phyloP scores from a whole-genome alignment of 179 eudicot genomes.

The Vitellaria paradoxa region DNA sequence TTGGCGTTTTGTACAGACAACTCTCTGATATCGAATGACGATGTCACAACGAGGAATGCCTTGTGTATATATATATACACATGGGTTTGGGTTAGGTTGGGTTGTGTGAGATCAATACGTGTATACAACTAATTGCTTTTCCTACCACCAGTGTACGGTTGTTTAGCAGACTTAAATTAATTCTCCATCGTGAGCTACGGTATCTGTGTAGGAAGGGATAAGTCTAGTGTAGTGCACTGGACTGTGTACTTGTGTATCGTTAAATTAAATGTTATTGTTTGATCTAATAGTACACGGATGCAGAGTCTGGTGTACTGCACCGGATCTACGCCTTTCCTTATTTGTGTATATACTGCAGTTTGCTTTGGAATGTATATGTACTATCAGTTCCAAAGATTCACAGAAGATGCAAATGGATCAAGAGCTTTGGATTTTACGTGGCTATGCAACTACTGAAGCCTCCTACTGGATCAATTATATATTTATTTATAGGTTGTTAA shows the following conservation, averaged over 20 bases:
- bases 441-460: too few species aligned
- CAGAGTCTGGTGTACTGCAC: too few species aligned
- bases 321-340: too few species aligned
- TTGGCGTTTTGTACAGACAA: not conserved
- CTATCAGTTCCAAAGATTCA: not conserved
- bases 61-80: not conserved
- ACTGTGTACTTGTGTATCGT: not conserved
- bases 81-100: too few species aligned
- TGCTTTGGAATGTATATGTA: not conserved
- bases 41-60: not conserved
- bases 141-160: conserved; percentile 22
- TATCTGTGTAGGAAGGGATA: too few species aligned
- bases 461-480: too few species aligned
- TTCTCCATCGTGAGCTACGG: conserved; percentile 10
- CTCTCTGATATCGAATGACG: not conserved
- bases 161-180: conserved; percentile 25
- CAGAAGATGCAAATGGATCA: not conserved
- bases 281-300: too few species aligned
- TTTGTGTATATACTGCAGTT: not conserved
- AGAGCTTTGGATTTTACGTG: not conserved
- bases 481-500: too few species aligned
- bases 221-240: not conserved
- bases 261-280: not conserved
- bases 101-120: not conserved
- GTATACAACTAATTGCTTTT: conserved; percentile 12